These are phyloP conservation scores for Solanum pinnatisectum DNA, from an alignment of 257 asterid species.

Conservation along the genomic window DNA sequence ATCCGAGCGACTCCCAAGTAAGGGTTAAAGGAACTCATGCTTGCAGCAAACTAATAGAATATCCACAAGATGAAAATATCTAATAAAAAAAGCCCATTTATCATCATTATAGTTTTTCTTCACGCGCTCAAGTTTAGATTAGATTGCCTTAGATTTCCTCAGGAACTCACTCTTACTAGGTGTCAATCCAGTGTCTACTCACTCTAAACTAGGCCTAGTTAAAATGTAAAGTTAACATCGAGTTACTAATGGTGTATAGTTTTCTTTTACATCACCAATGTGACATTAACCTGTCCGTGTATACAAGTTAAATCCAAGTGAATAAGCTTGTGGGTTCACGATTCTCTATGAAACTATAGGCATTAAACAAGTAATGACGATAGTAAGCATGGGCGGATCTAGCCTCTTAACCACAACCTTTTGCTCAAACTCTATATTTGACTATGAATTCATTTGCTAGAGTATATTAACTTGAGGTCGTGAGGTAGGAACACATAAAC, in stretches of 20 bases:
- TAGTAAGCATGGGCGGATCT: neutral
- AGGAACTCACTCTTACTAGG: neutral
- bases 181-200: neutral
- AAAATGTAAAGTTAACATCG: neutral
- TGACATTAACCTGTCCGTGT: neutral
- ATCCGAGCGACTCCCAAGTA: neutral
- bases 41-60: neutral
- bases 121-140: neutral
- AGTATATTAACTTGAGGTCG: no score
- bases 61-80: neutral
- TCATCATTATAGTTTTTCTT: neutral
- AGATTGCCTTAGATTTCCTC: neutral
- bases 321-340: neutral
- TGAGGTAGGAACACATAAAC: neutral
- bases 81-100: neutral
- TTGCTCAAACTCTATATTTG: neutral
- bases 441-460: neutral
- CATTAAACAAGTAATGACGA: neutral
- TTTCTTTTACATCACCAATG: neutral
- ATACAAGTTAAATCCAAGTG: neutral
- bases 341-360: neutral
- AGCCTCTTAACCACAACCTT: neutral
- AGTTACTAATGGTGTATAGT: neutral
- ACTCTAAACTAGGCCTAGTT: neutral
- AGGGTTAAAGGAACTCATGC: neutral